These are phyloP conservation scores for Stachybotrys echinatus DNA, from an alignment of 2,329 filamentous ascomycete genomes.

Conservation along the genomic window DNA sequence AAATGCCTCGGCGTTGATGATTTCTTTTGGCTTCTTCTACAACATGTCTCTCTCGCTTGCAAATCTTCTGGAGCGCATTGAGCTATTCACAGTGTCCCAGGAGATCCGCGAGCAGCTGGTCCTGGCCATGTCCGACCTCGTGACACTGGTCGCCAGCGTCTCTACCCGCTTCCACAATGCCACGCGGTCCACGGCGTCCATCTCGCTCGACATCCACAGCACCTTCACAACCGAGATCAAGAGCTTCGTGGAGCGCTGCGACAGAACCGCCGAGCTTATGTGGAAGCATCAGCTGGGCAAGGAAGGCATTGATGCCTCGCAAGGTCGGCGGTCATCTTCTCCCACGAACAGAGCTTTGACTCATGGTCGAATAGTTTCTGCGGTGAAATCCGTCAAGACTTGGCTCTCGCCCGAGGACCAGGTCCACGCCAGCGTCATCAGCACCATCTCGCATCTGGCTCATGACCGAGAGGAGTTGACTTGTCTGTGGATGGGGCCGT, in stretches of 20 bases:
- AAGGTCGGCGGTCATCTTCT: constrained; percentile 12
- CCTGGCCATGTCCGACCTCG: constrained; percentile 12
- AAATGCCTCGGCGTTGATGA: constrained; percentile 13
- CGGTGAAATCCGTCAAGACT: constrained; percentile 23
- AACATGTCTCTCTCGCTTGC: constrained; percentile 12
- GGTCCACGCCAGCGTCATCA: constrained; percentile 7
- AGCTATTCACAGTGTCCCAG: constrained; percentile 13
- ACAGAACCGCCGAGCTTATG: constrained; percentile 13
- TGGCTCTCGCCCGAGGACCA: constrained; percentile 20
- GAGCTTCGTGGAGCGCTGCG: constrained; percentile 12
- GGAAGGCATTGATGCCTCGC: constrained; percentile 22
- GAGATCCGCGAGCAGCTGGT: constrained; percentile 15
- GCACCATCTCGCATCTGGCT: constrained; percentile 8
- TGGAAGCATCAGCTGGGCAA: constrained; percentile 25
- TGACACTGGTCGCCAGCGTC: constrained; percentile 14
- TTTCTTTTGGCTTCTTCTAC: constrained; percentile 15
- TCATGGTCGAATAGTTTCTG: constrained; percentile 16
- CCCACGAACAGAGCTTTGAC: background rate
- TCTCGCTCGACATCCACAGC: constrained; percentile 18
- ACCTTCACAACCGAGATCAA: constrained; percentile 12
- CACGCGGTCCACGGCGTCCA: constrained; percentile 6
- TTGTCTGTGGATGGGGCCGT: constrained; percentile 14
- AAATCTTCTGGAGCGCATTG: constrained; percentile 14
- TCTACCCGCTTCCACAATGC: constrained; percentile 15
- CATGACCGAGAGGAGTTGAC: constrained; percentile 16